phyloP scores from a whole-genome alignment of 805 yeast genomes.

The Spathaspora arborariae region DNA sequence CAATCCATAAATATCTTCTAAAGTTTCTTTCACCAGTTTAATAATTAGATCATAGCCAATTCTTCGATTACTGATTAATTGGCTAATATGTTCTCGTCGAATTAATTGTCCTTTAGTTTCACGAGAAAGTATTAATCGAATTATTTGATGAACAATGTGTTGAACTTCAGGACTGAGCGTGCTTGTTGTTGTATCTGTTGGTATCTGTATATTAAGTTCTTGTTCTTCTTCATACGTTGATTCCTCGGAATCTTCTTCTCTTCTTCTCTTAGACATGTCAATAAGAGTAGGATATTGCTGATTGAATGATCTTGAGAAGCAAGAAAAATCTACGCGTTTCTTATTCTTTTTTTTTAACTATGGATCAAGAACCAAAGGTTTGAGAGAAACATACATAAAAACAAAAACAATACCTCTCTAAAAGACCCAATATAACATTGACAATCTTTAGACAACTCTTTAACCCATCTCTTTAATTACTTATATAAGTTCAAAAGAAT shows the following conservation, averaged over 20 bases:
- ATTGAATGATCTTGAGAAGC: neutral
- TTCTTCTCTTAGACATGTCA: constrained; percentile 5
- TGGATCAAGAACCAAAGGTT: too few relatives aligned
- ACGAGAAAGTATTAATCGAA: constrained; percentile 17
- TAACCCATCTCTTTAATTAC: too few relatives aligned
- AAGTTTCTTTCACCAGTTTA: constrained; percentile 11
- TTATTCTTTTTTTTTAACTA: neutral
- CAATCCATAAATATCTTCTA: constrained; percentile 26
- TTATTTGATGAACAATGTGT: constrained; percentile 7
- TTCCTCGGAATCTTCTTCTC: constrained; percentile 5
- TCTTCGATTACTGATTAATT: constrained; percentile 8
- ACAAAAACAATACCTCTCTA: too few relatives aligned
- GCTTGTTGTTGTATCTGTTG: neutral
- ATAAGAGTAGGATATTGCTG: neutral
- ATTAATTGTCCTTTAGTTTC: constrained; percentile 20
- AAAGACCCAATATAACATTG: too few relatives aligned
- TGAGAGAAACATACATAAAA: too few relatives aligned
- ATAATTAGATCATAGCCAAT: constrained; percentile 14
- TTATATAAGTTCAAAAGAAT: too few relatives aligned
- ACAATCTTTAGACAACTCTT: too few relatives aligned
- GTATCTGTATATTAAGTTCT: too few relatives aligned
- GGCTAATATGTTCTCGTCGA: constrained; percentile 20
- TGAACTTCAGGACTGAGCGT: constrained; percentile 4
- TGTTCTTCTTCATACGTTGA: constrained; percentile 3
- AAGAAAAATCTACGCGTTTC: neutral